Evolutionary conservation across 2,329 filamentous ascomycete species (phyloP), one percentile per base, ranked within the genome.

Genomic region (Coniochaeta sp.): DNA sequence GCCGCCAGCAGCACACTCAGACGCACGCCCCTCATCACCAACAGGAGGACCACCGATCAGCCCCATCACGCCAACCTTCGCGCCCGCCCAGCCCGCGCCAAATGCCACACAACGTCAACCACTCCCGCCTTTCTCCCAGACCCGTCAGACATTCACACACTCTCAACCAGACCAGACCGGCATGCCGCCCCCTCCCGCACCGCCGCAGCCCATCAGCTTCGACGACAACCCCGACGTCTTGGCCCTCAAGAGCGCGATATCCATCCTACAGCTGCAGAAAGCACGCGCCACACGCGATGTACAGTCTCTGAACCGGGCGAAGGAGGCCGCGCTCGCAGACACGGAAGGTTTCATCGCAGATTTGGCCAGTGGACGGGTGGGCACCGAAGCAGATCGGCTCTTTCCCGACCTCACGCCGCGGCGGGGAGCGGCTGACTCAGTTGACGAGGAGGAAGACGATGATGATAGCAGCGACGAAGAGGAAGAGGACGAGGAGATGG

Each of bases 211-310:
- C 52, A 77, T 88, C 61, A 78, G 82, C 66, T 85, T 87, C 62
- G 79, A 83, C 64, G 73, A 76, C 60, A 96, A 96, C 69, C 87
- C 91, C 8, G 93, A 98, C 77, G 91, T 89, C 26, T 88, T 97
- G 62, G 93, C 93, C 6, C 81, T 97, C 62, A 87, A 89, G 65
- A 90, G 89, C 28, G 90, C 93, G 54, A 91, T 97, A 62, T 89
- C 90, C 9, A 87, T 96, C 58, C 79, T 98, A 55, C 91, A 96
- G 75, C 81, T 96, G 65, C 93, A 98, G 77, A 87, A 87, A 64
- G 86, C 88, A 69, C 89, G 89, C 71, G 91, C 91, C 44, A 78
- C 86, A 57, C 82, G 84, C 55, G 93, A 97, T 74, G 87, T 97
- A 58, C 82, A 84, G 66, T 77, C 82, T 0, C 79, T 97, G 36